Evolutionary conservation across 768 basidiomycete genomes (phyloP), one percentile per base, ranked within the genome.

Genomic region (Jaapia argillacea): DNA sequence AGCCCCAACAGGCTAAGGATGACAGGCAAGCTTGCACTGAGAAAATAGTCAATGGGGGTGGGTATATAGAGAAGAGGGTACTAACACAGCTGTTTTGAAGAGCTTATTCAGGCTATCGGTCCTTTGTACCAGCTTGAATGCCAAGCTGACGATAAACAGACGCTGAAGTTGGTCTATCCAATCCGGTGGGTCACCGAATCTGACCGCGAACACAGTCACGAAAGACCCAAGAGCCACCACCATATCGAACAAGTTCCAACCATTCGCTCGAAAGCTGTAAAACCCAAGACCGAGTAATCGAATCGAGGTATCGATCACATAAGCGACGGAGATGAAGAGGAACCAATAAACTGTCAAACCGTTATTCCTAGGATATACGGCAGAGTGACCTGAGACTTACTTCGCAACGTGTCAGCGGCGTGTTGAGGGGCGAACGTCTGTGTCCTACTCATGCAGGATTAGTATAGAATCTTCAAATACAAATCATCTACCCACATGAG

Each of bases 31-130:
- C 86, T 89, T 36, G 91, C 79, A 7, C 91, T 92, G 44, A 45
- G 40, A 37, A 7, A 26, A 12, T 18, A 36, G 13, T 10, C 14
- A 21, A 41, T 40, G 25, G n/a, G n/a, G n/a, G n/a, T 28, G 5
- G 41, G 43, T 23, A 40, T 16, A 12, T 35, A 43, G n/a, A 45
- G 18, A 18, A 27, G 33, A 39, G 44, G 10, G 20, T 24, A 71
- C 91, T 41, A 69, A 94, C 90, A 87, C 76, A 4, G 88, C 86
- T 14, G 91, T 96, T 67, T 97, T 97, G 75, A 97, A 97, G 14
- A 98, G 69, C 65, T 93, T 89, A 55, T 97, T 97, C 48, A 98
- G 67, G 48, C 78, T 79, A 54, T 88, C 81, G 47, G 82, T 83
- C 33, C 85, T 74, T 54, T 97, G 89, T 0, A 96, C 87, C 7